phyloP scores from a whole-genome alignment of 495 filamentous ascomycete genomes.

The Tuber microsphaerosporum region DNA sequence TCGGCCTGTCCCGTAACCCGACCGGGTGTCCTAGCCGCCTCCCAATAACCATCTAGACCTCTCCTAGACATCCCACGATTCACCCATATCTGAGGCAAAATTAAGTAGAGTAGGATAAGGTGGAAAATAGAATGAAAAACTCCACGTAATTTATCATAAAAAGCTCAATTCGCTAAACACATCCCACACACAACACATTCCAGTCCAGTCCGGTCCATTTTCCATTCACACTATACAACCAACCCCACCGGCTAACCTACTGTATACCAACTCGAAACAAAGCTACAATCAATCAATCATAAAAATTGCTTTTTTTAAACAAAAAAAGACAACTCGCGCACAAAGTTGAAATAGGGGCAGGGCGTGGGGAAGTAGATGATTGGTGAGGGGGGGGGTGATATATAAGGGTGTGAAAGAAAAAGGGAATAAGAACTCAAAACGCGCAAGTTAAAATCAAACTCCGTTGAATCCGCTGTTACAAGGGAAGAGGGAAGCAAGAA shows the following conservation, averaged over 20 bases:
- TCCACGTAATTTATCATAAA: not conserved
- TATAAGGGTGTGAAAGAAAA: not conserved
- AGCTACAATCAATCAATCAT: slow-evolving; percentile 1
- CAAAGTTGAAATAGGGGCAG: not conserved
- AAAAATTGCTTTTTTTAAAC: not conserved
- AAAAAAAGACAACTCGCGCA: not conserved
- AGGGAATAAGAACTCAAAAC: not conserved
- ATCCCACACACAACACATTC: not conserved
- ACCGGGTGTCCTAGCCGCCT: not conserved
- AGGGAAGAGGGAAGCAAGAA: not conserved
- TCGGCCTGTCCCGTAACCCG: not conserved
- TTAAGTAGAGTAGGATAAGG: not conserved
- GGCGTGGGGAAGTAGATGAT: not conserved
- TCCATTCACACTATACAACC: not conserved
- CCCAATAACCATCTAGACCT: not conserved
- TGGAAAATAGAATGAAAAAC: not conserved
- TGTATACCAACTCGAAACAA: not conserved
- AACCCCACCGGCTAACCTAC: not conserved
- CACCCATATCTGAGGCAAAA: not conserved
- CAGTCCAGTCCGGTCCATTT: not conserved
- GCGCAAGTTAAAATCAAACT: not conserved
- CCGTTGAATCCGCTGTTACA: not conserved
- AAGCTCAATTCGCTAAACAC: slow-evolving; percentile 1
- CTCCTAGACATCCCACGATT: not conserved
- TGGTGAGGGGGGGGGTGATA: not conserved